Base-by-base conservation (phyloP, 1,284 basidiomycete genomes). In the Boletus sp. region DNA sequence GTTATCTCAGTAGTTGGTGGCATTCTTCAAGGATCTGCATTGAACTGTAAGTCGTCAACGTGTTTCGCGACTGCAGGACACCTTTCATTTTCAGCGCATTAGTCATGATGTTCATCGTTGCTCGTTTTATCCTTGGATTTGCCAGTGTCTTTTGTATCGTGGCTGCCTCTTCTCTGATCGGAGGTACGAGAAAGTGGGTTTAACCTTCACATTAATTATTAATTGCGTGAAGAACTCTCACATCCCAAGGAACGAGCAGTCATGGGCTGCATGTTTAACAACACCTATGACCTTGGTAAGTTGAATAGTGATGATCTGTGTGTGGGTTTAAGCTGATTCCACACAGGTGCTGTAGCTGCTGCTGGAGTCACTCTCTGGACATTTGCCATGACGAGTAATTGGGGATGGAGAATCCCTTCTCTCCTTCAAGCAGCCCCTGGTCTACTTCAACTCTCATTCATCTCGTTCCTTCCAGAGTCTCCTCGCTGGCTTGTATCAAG, bases 401-500 rank as follows among this genome's bases (percentile, higher is more conserved):
- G 78, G 74, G 73, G 70, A 6, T 54, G 53, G 53, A 42, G 53
- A 34, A 54, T 54, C 5, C 48, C 53, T 2, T 54, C 53, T 4
- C n/a, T 14, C 17, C 23, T 33, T 14, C 41, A 43, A 22, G 9
- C 6, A n/a, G 52, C 72, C 0, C 78, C 80, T 1, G 73, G 75
- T 37, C 22, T 65, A 17, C 55, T 79, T 17, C 77, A 43, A 35
- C 32, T 43, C 32, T 25, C 23, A 16, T 32, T 41, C 9, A 41
- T 41, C 8, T 41, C 14, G 27, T 32, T 32, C 8, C 13, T 41
- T 16, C 41, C 41, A 14, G 77, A 83, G 57, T 78, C 76, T 0
- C 81, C 81, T 33, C 73, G 81, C 50, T 83, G 77, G 77, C 68
- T 43, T 6, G 5, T 43, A 10, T 34, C 41, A 12, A 43, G 14